Evolutionary conservation across 2,329 filamentous ascomycete species (phyloP), one percentile per base, ranked within the genome.

Genomic region (Moelleriella libera): DNA sequence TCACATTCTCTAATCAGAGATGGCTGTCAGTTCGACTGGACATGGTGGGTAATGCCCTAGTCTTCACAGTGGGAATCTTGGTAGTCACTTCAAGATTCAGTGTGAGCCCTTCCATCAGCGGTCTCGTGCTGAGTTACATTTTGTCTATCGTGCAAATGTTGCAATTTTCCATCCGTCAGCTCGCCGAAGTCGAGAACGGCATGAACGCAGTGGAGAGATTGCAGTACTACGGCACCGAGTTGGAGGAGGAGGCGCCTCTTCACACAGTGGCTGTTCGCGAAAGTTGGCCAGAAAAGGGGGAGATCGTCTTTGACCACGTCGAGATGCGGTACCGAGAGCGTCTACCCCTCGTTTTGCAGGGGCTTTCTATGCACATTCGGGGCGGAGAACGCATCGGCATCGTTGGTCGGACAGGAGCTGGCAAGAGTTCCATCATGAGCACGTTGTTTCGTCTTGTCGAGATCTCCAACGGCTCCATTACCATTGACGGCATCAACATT

Each of bases 141-240:
- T 74, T 98, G 14, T 78, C 83, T 11, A 94, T 96, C 58, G 88
- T 94, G 14, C 87, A 94, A 63, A 88, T 96, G 84, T 83, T 97
- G 53, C 90, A 96, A 60, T 96, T 96, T 64, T 90, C 88, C 1
- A 87, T 97, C 14, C 80, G 92, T 14, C 90, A 97, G 65, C 74
- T 96, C 6, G 90, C 90, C 30, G 90, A 96, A 63, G 88, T 97
- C 7, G 90, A 97, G 64, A 97, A 96, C 66, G 88, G 89, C 60
- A 97, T 97, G 90, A 97, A 96, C 62, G 83, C 89, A 0, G 92
- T 94, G 0, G 90, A 97, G 66, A 83, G 92, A 45, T 72, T 97
- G 34, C 81, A 88, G 61, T 88, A 94, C 68, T 97, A 97, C 61
- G 89, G 87, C 47, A 87, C 79, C 1, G 67, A 86, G 55, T 76